Percentiles rank a stretch among this genome's conserved stretches.
These are phyloP conservation scores for Penicillium sp. DNA, from an alignment of 2,329 filamentous ascomycete species.

Conservation along the genomic window DNA sequence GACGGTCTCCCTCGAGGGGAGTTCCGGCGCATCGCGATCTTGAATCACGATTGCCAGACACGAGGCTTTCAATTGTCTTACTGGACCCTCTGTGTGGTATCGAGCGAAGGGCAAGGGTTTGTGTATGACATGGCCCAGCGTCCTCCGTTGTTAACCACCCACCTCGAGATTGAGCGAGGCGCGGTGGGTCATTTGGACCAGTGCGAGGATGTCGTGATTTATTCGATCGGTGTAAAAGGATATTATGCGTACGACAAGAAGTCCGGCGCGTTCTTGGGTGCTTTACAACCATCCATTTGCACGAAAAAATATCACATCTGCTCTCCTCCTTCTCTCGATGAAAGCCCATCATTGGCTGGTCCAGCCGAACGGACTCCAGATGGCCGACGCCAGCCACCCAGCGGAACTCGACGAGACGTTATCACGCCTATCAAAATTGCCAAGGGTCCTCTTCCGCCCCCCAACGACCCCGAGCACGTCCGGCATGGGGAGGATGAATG, in stretches of 20 bases:
- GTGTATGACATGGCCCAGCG: constrained; percentile 50
- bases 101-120: constrained; percentile 49
- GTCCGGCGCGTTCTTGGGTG: constrained; percentile 45
- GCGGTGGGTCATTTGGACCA: constrained; percentile 53
- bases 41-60: constrained; percentile 50
- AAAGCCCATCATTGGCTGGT: too few relatives aligned
- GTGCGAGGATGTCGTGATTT: constrained; percentile 46
- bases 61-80: constrained; percentile 52
- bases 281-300: constrained; percentile 41
- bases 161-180: constrained; percentile 45
- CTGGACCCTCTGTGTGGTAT: constrained; percentile 52
- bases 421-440: constrained; percentile 34
- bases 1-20: constrained; percentile 42
- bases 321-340: constrained; percentile 26
- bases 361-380: not conserved
- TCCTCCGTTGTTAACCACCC: constrained; percentile 39
- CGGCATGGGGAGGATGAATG: constrained; percentile 49
- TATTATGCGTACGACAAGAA: constrained; percentile 50
- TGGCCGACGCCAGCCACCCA: constrained; percentile 14
- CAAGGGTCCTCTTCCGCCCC: constrained; percentile 33
- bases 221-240: constrained; percentile 49
- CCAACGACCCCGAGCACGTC: constrained; percentile 29
- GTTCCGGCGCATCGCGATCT: constrained; percentile 46
- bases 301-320: constrained; percentile 42
- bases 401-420: constrained; percentile 29